A percentile compares a stretch with the other conserved stretches of the same genome.
Conservation (phyloP, 2,329 filamentous ascomycete species). For the Pyricularia sp. region DNA sequence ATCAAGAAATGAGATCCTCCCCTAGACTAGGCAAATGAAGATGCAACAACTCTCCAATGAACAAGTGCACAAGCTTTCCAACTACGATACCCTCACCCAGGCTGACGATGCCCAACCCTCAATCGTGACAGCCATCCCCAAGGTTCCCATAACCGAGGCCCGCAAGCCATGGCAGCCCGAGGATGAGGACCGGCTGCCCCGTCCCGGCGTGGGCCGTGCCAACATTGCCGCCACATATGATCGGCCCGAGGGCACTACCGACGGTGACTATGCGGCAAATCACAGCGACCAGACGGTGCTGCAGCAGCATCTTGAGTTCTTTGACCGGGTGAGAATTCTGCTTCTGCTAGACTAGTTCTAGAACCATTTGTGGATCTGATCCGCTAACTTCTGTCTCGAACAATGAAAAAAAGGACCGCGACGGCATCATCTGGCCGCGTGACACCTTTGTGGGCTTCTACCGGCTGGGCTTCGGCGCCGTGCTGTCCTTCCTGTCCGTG, state of each 20-base stretch:
- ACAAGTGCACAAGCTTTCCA: not conserved
- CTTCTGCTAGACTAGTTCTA: too few species aligned
- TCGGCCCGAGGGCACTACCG: not conserved
- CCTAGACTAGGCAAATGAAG: not conserved
- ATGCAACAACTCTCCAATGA: not conserved
- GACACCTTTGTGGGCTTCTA: conserved; percentile 3
- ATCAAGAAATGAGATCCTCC: not conserved
- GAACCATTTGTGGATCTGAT: too few species aligned
- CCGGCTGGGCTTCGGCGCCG: not conserved
- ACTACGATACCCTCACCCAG: not conserved
- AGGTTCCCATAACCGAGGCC: not conserved
- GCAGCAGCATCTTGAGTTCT: not conserved
- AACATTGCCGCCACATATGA: not conserved
- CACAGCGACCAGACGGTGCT: not conserved
- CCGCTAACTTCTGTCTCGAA: not conserved
- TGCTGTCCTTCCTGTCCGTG: not conserved
- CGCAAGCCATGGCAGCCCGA: not conserved
- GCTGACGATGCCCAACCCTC: not conserved
- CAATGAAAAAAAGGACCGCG: not conserved
- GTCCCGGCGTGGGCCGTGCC: not conserved
- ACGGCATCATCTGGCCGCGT: conserved; percentile 1
- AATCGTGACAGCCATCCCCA: not conserved
- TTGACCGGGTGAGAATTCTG: not conserved
- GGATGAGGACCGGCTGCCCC: not conserved
- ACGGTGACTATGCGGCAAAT: not conserved